Evolutionary conservation across 768 basidiomycete species (phyloP), one percentile per base, ranked within the genome.

Genomic region (Panaeolus papilionaceus): DNA sequence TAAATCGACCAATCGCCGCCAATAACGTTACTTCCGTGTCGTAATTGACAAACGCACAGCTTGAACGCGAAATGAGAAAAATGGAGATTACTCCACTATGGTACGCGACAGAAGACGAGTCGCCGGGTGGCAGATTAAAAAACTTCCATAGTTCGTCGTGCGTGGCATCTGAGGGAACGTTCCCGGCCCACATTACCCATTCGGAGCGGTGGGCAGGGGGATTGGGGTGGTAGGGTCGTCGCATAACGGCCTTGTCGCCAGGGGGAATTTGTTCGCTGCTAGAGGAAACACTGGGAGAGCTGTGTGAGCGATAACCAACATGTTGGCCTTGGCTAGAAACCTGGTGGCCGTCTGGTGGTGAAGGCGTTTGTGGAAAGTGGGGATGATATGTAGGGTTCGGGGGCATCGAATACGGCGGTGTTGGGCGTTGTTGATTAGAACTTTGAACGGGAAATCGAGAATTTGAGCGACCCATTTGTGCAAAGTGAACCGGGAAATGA

Each of bases 161-260:
- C 3, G 88, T 88, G 16, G 94, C 89, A 72, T 96, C 93, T 5
- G 85, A 84, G 2, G 94, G 93, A 3, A 98, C 92, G 74, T 98
- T 98, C 10, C 96, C 96, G 12, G 89, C 90, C 96, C 96, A 98
- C 93, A 96, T 94, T 1, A 95, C 95, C 93, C 92, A 96, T 67
- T 94, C 93, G 7, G 93, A 94, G 14, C 94, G 87, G 64, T 92
- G 84, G 11, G 88, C 80, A 12, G 92, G 91, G 0, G 89, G 86
- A 66, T 88, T 90, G 2, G 91, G 91, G 69, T 92, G 92, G 71
- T 89, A 92, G 23, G 84, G 72, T 9, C 86, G 84, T 47, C 90
- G 88, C 28, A 79, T 73, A 4, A 78, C 39, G 0, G 79, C 76
- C 38, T 71, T 79, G 16, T 81, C 79, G 33, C 66, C 66, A 23